Evolutionary conservation across 768 basidiomycete species (phyloP), one percentile per base, ranked within the genome.

Genomic region (Phaffia australis): DNA sequence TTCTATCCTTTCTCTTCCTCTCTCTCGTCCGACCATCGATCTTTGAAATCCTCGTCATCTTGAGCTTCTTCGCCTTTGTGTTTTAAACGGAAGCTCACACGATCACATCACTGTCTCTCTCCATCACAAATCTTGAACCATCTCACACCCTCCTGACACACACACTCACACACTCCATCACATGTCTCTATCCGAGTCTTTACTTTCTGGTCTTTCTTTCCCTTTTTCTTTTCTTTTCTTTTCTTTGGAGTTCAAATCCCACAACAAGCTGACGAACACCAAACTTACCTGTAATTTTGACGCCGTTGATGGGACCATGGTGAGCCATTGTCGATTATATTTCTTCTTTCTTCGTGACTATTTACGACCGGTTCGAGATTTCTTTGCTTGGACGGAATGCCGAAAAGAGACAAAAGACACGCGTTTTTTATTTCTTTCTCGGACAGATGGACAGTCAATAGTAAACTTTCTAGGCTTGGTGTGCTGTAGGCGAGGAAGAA

Each of bases 211-310:
- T 51, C 50, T 30, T 30, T 30, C 15, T 29, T 51, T 49, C 18
- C 46, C 35, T 29, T 1, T 49, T 49, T 49, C n/a, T 21, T 46
- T 30, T 46, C 35, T 42, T 23, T 65, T 32, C 30, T 55, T 32
- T 54, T 46, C 49, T 59, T 49, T 62, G 30, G 42, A 21, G 59
- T 23, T 42, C 27, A 23, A 42, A 1, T 14, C 29, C 23, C 25
- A n/a, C 49, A 42, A 21, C 57, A 46, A 63, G 50, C 60, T 65
- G 57, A 29, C 63, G 55, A 58, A 66, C 70, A 64, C 65, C 64
- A 69, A 56, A 86, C 87, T 79, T 76, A 88, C 87, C 82, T 76
- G 86, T 87, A 74, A 88, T 82, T 81, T 87, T 88, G 78, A 88
- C 85, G 73, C 87, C 87, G 78, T 88, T 89, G 79, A 89, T 87